Conservation (phyloP, 192 early-diverging fungal species). For the Backusella luteola region DNA sequence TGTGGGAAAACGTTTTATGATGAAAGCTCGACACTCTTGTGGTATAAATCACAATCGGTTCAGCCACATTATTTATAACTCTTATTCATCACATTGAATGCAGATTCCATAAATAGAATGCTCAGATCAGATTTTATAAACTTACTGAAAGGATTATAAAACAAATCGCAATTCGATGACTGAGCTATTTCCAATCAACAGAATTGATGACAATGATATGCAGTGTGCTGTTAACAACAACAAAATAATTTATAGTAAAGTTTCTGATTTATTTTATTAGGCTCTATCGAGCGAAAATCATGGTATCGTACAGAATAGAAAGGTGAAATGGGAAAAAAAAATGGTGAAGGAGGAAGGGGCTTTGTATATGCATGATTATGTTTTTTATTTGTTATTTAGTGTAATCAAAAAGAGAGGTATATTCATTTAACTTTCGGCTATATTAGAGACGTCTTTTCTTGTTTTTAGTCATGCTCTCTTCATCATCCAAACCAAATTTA, state of each 20-base stretch:
- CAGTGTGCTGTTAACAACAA: neutral
- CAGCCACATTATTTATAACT: slow-evolving; percentile 2
- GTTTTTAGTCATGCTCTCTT: neutral
- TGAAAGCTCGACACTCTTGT: neutral
- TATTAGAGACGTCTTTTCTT: neutral
- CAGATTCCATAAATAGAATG: neutral
- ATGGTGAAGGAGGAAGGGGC: neutral
- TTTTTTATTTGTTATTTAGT: neutral
- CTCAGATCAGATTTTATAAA: neutral
- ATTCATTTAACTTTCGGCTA: neutral
- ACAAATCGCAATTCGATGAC: neutral
- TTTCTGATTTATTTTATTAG: neutral
- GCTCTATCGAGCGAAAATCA: neutral
- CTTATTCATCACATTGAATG: neutral
- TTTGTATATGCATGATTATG: neutral
- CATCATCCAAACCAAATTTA: neutral
- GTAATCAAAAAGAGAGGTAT: neutral
- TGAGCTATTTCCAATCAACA: neutral
- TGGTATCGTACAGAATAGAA: neutral
- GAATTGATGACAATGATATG: neutral
- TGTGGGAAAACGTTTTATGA: neutral
- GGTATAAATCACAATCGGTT: neutral
- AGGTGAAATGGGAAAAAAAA: neutral
- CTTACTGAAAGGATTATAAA: neutral
- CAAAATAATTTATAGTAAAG: neutral